phyloP scores from a whole-genome alignment of 768 basidiomycete genomes.

The Coprinopsis sp. region DNA sequence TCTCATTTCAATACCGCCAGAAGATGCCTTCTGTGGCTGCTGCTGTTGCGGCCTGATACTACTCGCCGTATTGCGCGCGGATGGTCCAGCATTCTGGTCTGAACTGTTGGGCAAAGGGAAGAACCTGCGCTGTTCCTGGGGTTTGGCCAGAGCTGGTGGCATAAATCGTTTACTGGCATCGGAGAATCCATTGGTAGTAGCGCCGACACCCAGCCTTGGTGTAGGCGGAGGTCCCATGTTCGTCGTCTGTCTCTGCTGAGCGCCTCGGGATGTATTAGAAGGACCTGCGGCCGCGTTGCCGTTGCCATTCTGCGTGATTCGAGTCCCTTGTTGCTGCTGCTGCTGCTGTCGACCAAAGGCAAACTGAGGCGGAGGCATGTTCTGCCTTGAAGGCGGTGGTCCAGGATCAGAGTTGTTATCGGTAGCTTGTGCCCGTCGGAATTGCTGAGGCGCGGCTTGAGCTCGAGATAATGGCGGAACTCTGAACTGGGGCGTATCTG shows the following conservation, averaged over 20 bases:
- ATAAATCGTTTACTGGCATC: slow-evolving; percentile 11
- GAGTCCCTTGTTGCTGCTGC: slow-evolving; percentile 13
- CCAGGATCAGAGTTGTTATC: slow-evolving; percentile 1
- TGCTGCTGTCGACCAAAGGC: slow-evolving; percentile 21
- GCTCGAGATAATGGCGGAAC: slow-evolving; percentile 35
- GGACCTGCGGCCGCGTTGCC: neutral
- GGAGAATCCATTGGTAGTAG: slow-evolving; percentile 10
- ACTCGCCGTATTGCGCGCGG: no score
- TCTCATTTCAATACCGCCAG: no score
- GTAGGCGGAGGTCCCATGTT: slow-evolving; percentile 53
- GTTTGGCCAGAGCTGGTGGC: slow-evolving; percentile 11
- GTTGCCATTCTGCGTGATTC: slow-evolving; percentile 9
- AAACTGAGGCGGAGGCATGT: no score
- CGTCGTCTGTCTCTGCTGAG: slow-evolving; percentile 14
- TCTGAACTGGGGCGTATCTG: slow-evolving; percentile 38
- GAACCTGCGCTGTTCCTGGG: no score
- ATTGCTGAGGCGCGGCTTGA: slow-evolving; percentile 38
- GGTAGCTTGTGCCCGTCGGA: slow-evolving; percentile 27
- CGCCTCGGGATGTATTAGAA: neutral
- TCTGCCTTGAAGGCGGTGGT: no score
- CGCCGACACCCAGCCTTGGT: slow-evolving; percentile 35
- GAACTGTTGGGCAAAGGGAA: no score
- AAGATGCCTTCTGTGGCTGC: no score
- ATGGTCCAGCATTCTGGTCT: no score
- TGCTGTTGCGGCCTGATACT: no score